Conservation (phyloP, 345 rosid species). For the Eutrema yunnanense region DNA sequence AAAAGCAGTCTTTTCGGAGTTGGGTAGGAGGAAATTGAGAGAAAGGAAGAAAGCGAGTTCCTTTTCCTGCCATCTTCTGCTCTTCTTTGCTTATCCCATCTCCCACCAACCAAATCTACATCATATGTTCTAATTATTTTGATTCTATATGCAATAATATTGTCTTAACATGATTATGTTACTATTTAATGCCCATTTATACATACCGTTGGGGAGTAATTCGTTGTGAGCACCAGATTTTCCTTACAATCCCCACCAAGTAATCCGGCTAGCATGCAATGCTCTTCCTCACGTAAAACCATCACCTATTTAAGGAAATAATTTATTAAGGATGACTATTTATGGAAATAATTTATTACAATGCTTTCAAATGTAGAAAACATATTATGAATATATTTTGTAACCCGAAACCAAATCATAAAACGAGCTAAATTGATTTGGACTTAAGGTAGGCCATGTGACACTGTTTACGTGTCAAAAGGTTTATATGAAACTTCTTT, state of each 20-base stretch:
- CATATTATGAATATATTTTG: neutral
- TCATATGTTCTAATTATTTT: neutral
- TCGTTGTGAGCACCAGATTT: conserved; percentile 35
- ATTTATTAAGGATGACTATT: neutral
- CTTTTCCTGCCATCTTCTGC: conserved; percentile 45
- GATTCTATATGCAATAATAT: neutral
- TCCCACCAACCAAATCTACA: conserved; percentile 62
- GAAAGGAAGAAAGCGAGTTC: conserved; percentile 60
- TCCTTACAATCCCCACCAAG: conserved; percentile 7
- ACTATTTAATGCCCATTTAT: neutral
- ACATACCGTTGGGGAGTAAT: conserved; percentile 37
- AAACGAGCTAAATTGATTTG: neutral
- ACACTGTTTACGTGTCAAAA: neutral
- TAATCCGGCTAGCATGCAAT: conserved; percentile 34
- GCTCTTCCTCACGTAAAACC: conserved; percentile 31
- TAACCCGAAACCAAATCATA: neutral
- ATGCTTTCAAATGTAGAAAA: neutral
- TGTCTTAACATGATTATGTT: neutral
- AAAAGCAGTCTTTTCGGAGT: conserved; percentile 44
- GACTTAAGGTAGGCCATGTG: conserved; percentile 1
- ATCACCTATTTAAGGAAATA: conserved; percentile 33
- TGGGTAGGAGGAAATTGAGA: conserved; percentile 52
- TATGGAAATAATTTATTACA: neutral
- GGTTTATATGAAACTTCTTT: neutral
- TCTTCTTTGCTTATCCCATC: conserved; percentile 43